phyloP scores from a whole-genome alignment of 352 stramenopile genomes.

The Phytopythium montanum region DNA sequence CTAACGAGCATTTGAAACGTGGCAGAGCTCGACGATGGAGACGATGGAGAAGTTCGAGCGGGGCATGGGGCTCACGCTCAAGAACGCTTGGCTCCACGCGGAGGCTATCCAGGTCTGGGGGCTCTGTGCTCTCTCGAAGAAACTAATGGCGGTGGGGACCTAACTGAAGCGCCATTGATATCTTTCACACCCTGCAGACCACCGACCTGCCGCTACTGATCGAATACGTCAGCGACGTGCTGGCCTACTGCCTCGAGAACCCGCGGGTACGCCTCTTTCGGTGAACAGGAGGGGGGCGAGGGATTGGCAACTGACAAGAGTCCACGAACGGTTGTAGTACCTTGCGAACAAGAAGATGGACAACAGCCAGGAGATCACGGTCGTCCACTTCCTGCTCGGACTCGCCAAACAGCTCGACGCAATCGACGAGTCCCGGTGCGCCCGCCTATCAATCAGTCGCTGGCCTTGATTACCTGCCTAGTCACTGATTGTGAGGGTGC shows the following conservation, averaged over 20 bases:
- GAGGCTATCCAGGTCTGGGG: conserved; percentile 74
- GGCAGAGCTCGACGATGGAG: conserved; percentile 59
- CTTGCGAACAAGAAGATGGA: conserved; percentile 66
- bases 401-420: conserved; percentile 81
- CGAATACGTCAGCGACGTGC: conserved; percentile 84
- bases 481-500: not conserved
- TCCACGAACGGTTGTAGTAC: conserved; percentile 30
- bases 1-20: not conserved
- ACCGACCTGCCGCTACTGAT: conserved; percentile 89
- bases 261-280: conserved; percentile 36
- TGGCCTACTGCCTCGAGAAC: conserved; percentile 73
- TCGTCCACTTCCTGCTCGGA: conserved; percentile 84
- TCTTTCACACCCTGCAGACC: conserved; percentile 34
- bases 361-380: conserved; percentile 82
- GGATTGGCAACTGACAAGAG: not conserved
- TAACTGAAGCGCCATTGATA: not conserved
- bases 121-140: not conserved
- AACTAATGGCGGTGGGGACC: not conserved
- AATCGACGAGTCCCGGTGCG: conserved; percentile 77
- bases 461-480: not conserved
- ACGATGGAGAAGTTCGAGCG: conserved; percentile 85
- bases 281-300: not conserved
- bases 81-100: conserved; percentile 89
- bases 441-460: not conserved
- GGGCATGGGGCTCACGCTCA: conserved; percentile 83